Evolutionary conservation across 495 filamentous ascomycete species (phyloP).

Genomic region (Jackrogersella multiformis): DNA sequence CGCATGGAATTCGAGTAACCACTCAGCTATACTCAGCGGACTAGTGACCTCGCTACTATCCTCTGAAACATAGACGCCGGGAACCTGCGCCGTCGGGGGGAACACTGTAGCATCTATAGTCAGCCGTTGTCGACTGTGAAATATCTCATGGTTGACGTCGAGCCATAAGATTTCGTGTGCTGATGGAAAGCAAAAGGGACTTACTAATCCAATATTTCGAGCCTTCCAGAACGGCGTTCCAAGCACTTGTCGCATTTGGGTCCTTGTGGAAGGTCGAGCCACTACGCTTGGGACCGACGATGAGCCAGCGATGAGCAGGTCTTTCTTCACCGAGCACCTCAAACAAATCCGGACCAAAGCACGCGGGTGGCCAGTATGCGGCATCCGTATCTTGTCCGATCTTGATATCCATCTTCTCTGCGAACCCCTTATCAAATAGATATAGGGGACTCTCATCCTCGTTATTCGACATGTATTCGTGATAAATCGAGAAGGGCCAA

Average conservation of each 20-base stretch:
- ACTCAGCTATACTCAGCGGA: constrained; percentile 95
- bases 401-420: constrained; percentile 81
- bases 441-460: constrained; percentile 91
- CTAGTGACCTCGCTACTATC: constrained; percentile 96
- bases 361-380: constrained; percentile 83
- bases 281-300: constrained; percentile 87
- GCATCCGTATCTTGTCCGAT: constrained; percentile 65
- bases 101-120: constrained; percentile 54
- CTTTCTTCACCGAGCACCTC: constrained; percentile 79
- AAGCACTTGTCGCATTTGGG: constrained; percentile 76
- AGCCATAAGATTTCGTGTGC: background rate
- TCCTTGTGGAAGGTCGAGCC: constrained; percentile 97
- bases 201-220: constrained; percentile 96
- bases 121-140: background rate
- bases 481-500: constrained; percentile 84
- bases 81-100: constrained; percentile 69
- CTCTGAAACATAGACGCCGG: constrained; percentile 89
- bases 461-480: constrained; percentile 83
- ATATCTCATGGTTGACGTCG: background rate
- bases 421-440: constrained; percentile 88
- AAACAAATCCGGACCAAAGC: constrained; percentile 91
- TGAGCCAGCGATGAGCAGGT: constrained; percentile 92
- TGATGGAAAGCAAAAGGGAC: constrained; percentile 49
- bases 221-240: constrained; percentile 93
- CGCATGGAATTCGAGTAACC: constrained; percentile 90